A percentile compares a stretch with the other conserved stretches of the same genome.
These are phyloP conservation scores for Antitrichia curtipendula DNA, from an alignment of 225 moss, liverwort and hornwort species.

Conservation along the genomic window DNA sequence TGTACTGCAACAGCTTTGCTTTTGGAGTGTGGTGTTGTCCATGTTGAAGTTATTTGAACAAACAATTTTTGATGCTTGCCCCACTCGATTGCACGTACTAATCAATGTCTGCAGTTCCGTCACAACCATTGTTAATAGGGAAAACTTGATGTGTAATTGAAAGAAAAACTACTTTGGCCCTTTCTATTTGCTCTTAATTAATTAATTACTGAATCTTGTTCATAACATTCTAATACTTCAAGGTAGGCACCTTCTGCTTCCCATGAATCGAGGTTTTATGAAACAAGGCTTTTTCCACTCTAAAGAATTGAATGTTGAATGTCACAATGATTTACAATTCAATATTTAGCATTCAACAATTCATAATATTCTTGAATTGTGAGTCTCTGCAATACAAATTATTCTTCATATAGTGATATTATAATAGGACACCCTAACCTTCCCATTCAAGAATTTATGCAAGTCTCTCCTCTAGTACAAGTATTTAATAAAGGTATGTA, in stretches of 20 bases:
- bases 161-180: not conserved
- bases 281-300: not conserved
- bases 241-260: not conserved
- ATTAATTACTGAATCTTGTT: too few species aligned
- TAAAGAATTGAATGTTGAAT: not conserved
- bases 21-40: not conserved
- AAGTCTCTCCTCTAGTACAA: not conserved
- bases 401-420: too few species aligned
- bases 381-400: not conserved
- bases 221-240: not conserved
- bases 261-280: not conserved
- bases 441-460: too few species aligned
- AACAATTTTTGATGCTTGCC: not conserved
- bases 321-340: not conserved
- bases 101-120: not conserved
- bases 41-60: not conserved
- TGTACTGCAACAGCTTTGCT: not conserved
- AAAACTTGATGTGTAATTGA: not conserved
- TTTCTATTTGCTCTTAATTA: not conserved
- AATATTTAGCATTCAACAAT: not conserved
- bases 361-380: not conserved
- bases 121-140: too few species aligned
- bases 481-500: not conserved
- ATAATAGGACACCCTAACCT: not conserved
- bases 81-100: accelerated